phyloP scores from a whole-genome alignment of 805 yeast genomes.

The Peterozyma xylosa region DNA sequence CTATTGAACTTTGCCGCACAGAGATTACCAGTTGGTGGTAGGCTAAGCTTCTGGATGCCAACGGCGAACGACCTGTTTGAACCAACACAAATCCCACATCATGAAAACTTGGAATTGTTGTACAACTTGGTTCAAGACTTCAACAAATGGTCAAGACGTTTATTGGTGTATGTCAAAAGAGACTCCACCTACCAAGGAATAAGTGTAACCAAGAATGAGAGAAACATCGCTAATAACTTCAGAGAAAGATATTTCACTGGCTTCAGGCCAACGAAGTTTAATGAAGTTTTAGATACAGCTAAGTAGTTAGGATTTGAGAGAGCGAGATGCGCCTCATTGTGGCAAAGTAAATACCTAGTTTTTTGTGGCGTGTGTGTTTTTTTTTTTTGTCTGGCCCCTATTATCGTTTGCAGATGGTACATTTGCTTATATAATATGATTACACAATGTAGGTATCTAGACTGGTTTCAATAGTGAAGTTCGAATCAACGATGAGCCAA shows the following conservation, averaged over 20 bases:
- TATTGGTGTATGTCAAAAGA: slow-evolving; percentile 72
- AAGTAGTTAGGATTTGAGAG: too few relatives aligned
- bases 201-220: slow-evolving; percentile 31
- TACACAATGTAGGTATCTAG: too few relatives aligned
- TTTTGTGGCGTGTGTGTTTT: too few relatives aligned
- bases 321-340: too few relatives aligned
- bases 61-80: slow-evolving; percentile 82
- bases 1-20: slow-evolving; percentile 64
- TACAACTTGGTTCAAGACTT: slow-evolving; percentile 81
- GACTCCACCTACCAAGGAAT: slow-evolving; percentile 41
- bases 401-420: too few relatives aligned
- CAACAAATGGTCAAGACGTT: slow-evolving; percentile 87
- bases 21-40: slow-evolving; percentile 65
- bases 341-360: too few relatives aligned
- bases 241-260: slow-evolving; percentile 73
- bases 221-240: slow-evolving; percentile 48
- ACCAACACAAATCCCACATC: slow-evolving; percentile 66
- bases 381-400: too few relatives aligned
- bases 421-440: too few relatives aligned
- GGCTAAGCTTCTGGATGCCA: slow-evolving; percentile 97
- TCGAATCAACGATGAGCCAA: too few relatives aligned
- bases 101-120: slow-evolving; percentile 60
- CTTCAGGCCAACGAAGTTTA: slow-evolving; percentile 27
- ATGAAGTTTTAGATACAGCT: too few relatives aligned
- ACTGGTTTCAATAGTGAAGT: too few relatives aligned